A percentile compares a stretch with the other conserved stretches of the same genome.
These are phyloP conservation scores for Puccinia sorghi DNA, from an alignment of 1,284 basidiomycete species.

Conservation along the genomic window DNA sequence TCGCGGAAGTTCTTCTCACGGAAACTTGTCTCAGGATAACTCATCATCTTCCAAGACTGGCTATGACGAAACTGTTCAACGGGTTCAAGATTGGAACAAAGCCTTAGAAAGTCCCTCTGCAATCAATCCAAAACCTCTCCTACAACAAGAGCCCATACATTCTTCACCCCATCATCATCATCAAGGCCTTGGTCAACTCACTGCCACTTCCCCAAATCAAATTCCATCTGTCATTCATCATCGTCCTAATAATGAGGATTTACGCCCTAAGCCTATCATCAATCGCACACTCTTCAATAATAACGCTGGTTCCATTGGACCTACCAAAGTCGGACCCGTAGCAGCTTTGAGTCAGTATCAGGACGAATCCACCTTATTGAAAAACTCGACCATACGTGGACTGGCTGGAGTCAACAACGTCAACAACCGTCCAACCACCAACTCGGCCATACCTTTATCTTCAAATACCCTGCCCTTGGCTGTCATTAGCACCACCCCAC, in stretches of 20 bases:
- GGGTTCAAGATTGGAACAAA: slow-evolving; percentile 98
- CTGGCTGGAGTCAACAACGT: slow-evolving; percentile 19
- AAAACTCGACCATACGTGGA: slow-evolving; percentile 48
- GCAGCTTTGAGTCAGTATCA: neutral
- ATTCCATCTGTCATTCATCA: slow-evolving; percentile 22
- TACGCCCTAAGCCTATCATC: slow-evolving; percentile 17
- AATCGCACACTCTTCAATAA: slow-evolving; percentile 16
- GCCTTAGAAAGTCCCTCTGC: slow-evolving; percentile 63
- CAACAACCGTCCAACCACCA: slow-evolving; percentile 46
- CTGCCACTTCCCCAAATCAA: slow-evolving; percentile 10
- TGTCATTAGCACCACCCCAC: slow-evolving; percentile 53
- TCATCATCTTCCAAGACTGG: slow-evolving; percentile 49
- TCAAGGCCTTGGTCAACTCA: slow-evolving; percentile 1
- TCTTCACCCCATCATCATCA: slow-evolving; percentile 27
- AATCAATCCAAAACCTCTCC: slow-evolving; percentile 18
- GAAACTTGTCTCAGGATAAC: slow-evolving; percentile 26
- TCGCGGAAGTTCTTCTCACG: slow-evolving; percentile 2
- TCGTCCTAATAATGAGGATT: slow-evolving; percentile 25
- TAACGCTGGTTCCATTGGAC: slow-evolving; percentile 26
- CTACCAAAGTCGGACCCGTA: slow-evolving; percentile 18
- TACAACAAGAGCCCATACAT: neutral
- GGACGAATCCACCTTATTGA: slow-evolving; percentile 38
- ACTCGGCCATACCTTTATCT: slow-evolving; percentile 52
- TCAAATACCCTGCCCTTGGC: slow-evolving; percentile 50
- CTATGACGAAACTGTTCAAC: slow-evolving; percentile 88